phyloP scores from a whole-genome alignment of 140 eudicot genomes.

The Ambrosia hybrid region DNA sequence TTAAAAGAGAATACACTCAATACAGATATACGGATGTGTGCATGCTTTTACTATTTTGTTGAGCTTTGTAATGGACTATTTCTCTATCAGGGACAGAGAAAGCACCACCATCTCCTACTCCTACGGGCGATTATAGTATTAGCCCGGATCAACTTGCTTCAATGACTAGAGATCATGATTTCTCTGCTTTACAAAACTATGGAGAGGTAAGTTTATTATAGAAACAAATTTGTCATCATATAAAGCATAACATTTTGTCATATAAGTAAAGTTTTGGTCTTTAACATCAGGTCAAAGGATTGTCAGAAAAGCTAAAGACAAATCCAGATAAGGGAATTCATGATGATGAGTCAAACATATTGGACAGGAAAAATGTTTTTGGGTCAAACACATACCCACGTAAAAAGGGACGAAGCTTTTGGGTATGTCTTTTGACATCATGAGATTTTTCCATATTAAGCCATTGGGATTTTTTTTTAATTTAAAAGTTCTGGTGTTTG shows the following conservation, averaged over 20 bases:
- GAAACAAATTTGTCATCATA: neutral
- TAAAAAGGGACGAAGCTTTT: slow-evolving; percentile 78
- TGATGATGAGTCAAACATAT: slow-evolving; percentile 59
- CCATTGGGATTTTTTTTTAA: neutral
- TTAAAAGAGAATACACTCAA: neutral
- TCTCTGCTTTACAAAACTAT: slow-evolving; percentile 54
- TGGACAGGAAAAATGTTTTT: slow-evolving; percentile 54
- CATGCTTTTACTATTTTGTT: neutral
- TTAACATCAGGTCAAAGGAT: slow-evolving; percentile 57
- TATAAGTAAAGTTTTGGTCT: slow-evolving; percentile 1
- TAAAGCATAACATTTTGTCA: neutral
- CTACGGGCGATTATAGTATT: slow-evolving; percentile 52
- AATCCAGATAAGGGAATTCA: slow-evolving; percentile 66
- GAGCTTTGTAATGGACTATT: neutral
- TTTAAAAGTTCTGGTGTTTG: neutral
- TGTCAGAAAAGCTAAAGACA: slow-evolving; percentile 67
- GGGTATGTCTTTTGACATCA: slow-evolving; percentile 41
- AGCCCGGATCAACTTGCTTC: slow-evolving; percentile 66
- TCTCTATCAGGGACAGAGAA: slow-evolving; percentile 36
- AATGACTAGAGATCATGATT: slow-evolving; percentile 74
- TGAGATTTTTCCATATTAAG: neutral
- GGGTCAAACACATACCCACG: slow-evolving; percentile 95
- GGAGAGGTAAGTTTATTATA: slow-evolving; percentile 72
- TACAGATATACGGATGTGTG: neutral
- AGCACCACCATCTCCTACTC: slow-evolving; percentile 39